phyloP scores from a whole-genome alignment of 371 early-diverging fungal species.

The Mortierella sp. region DNA sequence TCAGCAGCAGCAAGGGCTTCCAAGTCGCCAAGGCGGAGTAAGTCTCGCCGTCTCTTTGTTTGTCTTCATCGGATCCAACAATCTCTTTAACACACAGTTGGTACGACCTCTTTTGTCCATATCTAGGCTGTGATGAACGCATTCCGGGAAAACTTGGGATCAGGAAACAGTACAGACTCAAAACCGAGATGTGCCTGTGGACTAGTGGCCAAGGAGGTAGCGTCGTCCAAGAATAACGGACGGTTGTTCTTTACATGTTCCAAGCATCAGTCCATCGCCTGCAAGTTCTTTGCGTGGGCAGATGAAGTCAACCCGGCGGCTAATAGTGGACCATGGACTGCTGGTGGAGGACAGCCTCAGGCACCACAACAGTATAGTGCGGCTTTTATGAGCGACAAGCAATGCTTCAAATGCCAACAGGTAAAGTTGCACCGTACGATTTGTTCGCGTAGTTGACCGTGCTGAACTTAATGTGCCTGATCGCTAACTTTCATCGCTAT shows the following conservation, averaged over 20 bases:
- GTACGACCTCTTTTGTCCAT: too few species aligned
- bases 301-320: conserved; percentile 55
- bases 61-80: too few species aligned
- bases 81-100: not conserved
- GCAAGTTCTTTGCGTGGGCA: conserved; percentile 73
- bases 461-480: not conserved
- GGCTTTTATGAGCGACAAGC: conserved; percentile 9
- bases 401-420: conserved; percentile 44
- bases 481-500: not conserved
- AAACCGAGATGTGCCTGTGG: conserved; percentile 70
- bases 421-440: not conserved
- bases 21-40: not conserved
- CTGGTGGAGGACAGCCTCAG: conserved; percentile 3
- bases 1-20: conserved; percentile 9
- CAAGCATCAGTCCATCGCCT: conserved; percentile 49
- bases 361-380: conserved; percentile 7
- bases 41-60: not conserved
- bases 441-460: not conserved
- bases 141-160: conserved; percentile 26
- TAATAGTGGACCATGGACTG: conserved; percentile 21
- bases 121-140: conserved; percentile 21
- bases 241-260: conserved; percentile 64
- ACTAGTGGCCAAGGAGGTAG: conserved; percentile 54
- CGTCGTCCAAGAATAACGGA: conserved; percentile 63
- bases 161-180: conserved; percentile 14